Base-by-base conservation (phyloP, 148 eudicot genomes). In the Cornus kousa region DNA sequence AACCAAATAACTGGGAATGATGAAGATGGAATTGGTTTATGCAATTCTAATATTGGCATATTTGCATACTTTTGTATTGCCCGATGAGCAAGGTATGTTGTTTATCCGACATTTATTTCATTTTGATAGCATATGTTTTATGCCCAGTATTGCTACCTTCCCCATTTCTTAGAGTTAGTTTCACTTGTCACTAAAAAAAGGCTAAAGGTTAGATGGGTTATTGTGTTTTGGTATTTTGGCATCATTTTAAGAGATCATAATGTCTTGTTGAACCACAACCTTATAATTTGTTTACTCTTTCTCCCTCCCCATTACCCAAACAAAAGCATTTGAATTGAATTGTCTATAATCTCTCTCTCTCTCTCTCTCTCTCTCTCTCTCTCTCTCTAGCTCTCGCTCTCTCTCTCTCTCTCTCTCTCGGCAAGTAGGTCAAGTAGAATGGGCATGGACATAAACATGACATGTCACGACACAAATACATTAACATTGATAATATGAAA, bases 51-150 rank as follows among this genome's bases (percentile, higher is more conserved):
- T 81, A 68, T 60, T 90, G 79, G 73, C 87, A 64, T 83, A 82
- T 71, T 82, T 91, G 74, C 81, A 79, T 35, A 73, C 83, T 66
- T 81, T 75, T 81, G 87, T 79, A 57, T 68, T 74, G 16, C 87
- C 94, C 60, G 89, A 94, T 86, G 76, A 78, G 67, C 94, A 94
- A 89, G 98, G 98, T 93, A 89, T 53, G 7, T 22, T 78, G 20
- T 79, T 35, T 66, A 69, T 57, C n/a, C n/a, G 17, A 16, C 13
- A 16, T 68, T 57, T 67, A 55, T 55, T 59, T 68, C 24, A 32
- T 20, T 69, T 68, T 20, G 67, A n/a, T 43, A 22, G 19, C 9
- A 22, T 55, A 50, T 74, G 4, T 13, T n/a, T 31, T 22, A 72
- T 66, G 32, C 55, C 33, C n/a, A 59, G 31, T 9, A 68, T 57